Evolutionary conservation across 306 rosid species (phyloP).

Genomic region (Quercus bicolor): DNA sequence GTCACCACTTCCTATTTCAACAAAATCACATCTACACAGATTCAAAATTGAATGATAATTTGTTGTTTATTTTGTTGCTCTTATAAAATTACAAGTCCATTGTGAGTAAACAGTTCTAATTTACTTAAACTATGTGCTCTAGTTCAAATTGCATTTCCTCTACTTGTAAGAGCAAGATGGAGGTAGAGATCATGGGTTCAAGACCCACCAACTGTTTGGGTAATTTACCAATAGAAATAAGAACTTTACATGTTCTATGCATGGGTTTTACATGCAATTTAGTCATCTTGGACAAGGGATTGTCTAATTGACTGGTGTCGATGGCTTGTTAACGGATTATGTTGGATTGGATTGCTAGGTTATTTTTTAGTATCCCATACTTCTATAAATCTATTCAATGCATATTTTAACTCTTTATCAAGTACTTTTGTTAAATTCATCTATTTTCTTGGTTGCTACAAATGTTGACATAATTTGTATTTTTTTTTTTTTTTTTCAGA

Average conservation of each 20-base stretch:
- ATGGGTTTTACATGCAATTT: neutral
- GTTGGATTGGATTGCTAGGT: neutral
- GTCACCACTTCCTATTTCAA: neutral
- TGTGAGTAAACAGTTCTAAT: neutral
- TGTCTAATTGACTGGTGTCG: neutral
- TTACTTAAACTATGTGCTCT: neutral
- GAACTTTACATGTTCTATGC: neutral
- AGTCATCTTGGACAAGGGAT: neutral
- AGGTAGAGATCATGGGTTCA: too few relatives aligned
- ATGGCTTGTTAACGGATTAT: neutral
- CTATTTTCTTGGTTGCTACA: neutral
- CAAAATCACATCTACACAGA: neutral
- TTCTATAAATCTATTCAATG: neutral
- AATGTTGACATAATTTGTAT: neutral
- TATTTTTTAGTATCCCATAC: neutral
- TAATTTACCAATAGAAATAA: too few relatives aligned
- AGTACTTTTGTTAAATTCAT: neutral
- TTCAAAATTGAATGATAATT: neutral
- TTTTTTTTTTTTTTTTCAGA: slow-evolving; percentile 38
- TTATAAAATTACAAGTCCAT: neutral
- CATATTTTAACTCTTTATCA: neutral
- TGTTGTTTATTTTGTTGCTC: neutral
- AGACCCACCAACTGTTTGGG: too few relatives aligned
- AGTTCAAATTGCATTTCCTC: too few relatives aligned
- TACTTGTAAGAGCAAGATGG: too few relatives aligned